phyloP scores from a whole-genome alignment of 2,329 filamentous ascomycete species.

The Pseudogymnoascus sp. region DNA sequence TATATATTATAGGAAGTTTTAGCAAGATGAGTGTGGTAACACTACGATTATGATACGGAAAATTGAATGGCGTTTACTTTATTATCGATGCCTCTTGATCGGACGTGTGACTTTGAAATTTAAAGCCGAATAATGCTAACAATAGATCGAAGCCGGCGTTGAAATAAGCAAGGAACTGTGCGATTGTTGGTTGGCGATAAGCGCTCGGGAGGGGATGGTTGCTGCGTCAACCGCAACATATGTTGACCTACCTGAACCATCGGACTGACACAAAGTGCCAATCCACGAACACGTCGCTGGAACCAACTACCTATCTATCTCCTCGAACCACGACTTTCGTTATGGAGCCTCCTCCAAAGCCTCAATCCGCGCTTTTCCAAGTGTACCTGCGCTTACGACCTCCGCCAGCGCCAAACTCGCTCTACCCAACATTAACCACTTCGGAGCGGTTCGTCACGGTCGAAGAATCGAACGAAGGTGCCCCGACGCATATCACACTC shows the following conservation, averaged over 20 bases:
- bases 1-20: neutral
- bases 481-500: conserved; percentile 65
- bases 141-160: neutral
- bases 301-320: neutral
- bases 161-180: neutral
- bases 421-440: conserved; percentile 33
- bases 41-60: neutral
- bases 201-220: neutral
- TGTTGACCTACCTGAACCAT: conserved; percentile 3
- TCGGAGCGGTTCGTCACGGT: conserved; percentile 71
- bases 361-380: conserved; percentile 65
- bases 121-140: too few relatives aligned
- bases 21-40: neutral
- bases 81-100: neutral
- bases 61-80: neutral
- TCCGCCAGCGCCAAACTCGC: conserved; percentile 37
- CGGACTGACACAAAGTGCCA: neutral
- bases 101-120: neutral
- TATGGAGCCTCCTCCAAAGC: conserved; percentile 38
- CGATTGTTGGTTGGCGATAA: neutral
- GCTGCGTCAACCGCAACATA: neutral
- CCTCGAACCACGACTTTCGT: conserved; percentile 7
- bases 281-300: neutral
- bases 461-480: conserved; percentile 47
- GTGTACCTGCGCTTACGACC: conserved; percentile 82